A percentile compares a stretch with the other conserved stretches of the same genome.
These are phyloP conservation scores for Euphrasia confusa DNA, from an alignment of 257 asterid species.

Conservation along the genomic window DNA sequence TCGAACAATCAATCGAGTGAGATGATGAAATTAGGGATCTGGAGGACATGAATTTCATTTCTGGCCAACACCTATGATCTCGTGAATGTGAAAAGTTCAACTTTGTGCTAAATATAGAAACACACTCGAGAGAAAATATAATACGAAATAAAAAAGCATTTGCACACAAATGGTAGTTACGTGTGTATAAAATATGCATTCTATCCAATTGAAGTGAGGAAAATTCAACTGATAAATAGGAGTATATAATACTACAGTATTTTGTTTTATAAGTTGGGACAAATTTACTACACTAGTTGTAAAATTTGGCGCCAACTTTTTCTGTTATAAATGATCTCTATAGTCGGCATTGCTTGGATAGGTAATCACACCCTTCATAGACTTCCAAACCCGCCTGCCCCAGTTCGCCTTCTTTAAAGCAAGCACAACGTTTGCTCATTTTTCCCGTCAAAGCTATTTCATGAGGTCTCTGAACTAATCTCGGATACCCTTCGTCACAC, in stretches of 20 bases:
- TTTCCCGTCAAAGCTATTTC: slow-evolving; percentile 89
- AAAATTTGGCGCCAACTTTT: slow-evolving; percentile 3
- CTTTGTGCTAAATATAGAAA: background rate
- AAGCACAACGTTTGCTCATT: slow-evolving; percentile 84
- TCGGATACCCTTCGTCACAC: slow-evolving; percentile 94
- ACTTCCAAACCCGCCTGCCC: slow-evolving; percentile 60
- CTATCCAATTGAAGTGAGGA: background rate
- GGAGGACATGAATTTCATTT: no score
- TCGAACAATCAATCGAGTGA: no score
- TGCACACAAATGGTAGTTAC: background rate
- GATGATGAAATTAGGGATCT: no score
- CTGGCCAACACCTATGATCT: background rate
- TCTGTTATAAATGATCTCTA: slow-evolving; percentile 1
- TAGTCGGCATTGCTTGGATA: slow-evolving; percentile 48
- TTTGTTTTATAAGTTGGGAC: background rate
- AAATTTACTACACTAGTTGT: background rate
- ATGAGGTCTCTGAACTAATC: slow-evolving; percentile 75
- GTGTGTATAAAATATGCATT: background rate
- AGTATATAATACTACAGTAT: no score
- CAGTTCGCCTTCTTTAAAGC: slow-evolving; percentile 71
- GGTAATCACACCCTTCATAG: slow-evolving; percentile 64
- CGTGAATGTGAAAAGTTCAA: background rate
- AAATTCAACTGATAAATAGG: background rate
- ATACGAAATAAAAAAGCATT: background rate
- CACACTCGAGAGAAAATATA: background rate